These are phyloP conservation scores for Chlamydomonas eustigma DNA, from an alignment of 139 green algal species.

Conservation along the genomic window DNA sequence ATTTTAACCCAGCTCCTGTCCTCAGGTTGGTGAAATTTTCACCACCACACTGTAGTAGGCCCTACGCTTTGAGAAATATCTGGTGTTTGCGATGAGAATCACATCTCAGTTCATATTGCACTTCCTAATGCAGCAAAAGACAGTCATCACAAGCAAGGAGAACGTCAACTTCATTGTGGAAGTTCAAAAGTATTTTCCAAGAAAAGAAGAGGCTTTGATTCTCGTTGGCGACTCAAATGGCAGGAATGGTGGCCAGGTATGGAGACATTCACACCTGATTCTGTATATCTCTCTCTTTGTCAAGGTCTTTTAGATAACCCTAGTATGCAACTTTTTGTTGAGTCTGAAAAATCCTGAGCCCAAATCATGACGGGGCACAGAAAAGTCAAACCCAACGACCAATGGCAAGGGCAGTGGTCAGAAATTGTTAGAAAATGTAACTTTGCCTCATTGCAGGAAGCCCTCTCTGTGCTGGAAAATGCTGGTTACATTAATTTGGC, in stretches of 20 bases:
- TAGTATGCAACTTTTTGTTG: too few species aligned
- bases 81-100: neutral
- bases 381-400: too few species aligned
- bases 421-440: neutral
- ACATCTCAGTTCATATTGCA: neutral
- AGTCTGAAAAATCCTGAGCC: too few species aligned
- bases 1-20: neutral
- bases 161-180: slow-evolving; percentile 1
- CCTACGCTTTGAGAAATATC: neutral
- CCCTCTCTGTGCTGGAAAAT: slow-evolving; percentile 2
- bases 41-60: neutral
- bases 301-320: too few species aligned
- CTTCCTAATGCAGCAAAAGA: slow-evolving; percentile 8
- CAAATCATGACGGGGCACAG: too few species aligned
- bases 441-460: slow-evolving; percentile 6
- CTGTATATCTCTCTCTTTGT: too few species aligned
- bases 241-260: neutral
- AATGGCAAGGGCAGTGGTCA: neutral
- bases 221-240: slow-evolving; percentile 14
- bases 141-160: neutral
- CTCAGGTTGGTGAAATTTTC: neutral
- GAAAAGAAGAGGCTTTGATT: neutral
- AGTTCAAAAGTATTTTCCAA: neutral
- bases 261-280: too few species aligned
- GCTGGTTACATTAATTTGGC: slow-evolving; percentile 15